Evolutionary conservation across 768 basidiomycete species (phyloP), one percentile per base, ranked within the genome.

Genomic region (Rhizopogon rudus): DNA sequence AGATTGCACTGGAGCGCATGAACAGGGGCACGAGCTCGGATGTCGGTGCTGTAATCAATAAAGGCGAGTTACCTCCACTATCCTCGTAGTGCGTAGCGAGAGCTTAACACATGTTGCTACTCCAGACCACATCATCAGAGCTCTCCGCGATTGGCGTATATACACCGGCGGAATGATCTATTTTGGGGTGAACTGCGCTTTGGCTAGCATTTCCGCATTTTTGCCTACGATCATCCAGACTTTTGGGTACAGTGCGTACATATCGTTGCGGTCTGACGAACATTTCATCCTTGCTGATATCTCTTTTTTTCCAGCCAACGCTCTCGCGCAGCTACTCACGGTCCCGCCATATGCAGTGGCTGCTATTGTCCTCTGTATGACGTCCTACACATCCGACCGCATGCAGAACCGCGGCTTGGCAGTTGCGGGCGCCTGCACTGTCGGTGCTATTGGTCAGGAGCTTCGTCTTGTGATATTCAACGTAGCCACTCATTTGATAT

Each of bases 171-270:
- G 90, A 0, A 78, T 84, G 29, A 83, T 91, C 57, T 91, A 89
- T 67, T 90, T 91, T 63, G 88, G 87, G 31, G 71, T 88, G 49
- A 91, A 91, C 62, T 81, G 81, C 50, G 86, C 88, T 20, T 72
- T 91, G 14, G 84, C 87, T n/a, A 87, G 89, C 8, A 87, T 87
- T 37, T 84, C 86, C 22, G 88, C 89, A 0, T 93, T 93, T 72
- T 71, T 93, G 52, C 91, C 91, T 2, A 92, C 89, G 2, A 89
- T 93, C 62, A 81, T 93, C 43, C 76, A 74, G 42, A 88, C 85
- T 0, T 83, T 91, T 54, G 87, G 87, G 35, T 84, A 78, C 60
- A 80, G 88, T 89, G 54, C 45, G 87, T 73, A n/a, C 7, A 33
- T 33, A 33, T 3, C 10, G 2, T 40, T 40, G 40, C 35, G 43